A percentile compares a stretch with the other conserved stretches of the same genome.
phyloP scores from a whole-genome alignment of 108 stramenopile species.

The Nannochloropsis oceanica region DNA sequence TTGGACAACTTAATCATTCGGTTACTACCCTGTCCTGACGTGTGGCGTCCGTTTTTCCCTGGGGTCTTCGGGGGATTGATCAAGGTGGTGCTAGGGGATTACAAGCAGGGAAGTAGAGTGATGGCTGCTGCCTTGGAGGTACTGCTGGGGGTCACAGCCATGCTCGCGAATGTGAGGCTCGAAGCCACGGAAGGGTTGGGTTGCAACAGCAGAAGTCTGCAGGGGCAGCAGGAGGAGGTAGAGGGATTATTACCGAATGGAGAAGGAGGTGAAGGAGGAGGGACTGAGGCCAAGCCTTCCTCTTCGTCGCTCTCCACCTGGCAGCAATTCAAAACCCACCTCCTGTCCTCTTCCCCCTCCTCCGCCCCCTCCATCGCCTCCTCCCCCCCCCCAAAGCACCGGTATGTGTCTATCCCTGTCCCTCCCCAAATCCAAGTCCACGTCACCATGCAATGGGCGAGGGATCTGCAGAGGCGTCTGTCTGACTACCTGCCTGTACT shows the following conservation, averaged over 20 bases:
- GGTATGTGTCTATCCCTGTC: neutral
- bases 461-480: neutral
- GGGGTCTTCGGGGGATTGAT: neutral
- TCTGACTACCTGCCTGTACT: neutral
- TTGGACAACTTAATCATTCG: neutral
- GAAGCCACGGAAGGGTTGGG: neutral
- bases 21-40: neutral
- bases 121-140: neutral
- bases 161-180: neutral
- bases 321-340: neutral
- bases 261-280: neutral
- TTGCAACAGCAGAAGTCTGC: too few relatives aligned
- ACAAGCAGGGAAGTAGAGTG: neutral
- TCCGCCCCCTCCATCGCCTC: neutral
- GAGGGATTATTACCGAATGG: neutral
- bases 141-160: neutral
- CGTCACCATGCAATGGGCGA: neutral
- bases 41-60: neutral
- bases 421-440: neutral
- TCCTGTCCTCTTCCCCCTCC: neutral
- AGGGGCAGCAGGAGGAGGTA: too few relatives aligned
- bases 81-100: neutral
- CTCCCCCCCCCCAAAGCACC: neutral
- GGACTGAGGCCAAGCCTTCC: neutral
- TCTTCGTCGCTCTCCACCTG: neutral